Evolutionary conservation across 2,329 filamentous ascomycete species (phyloP), one percentile per base, ranked within the genome.

Genomic region (Sclerotinia trifoliorum): DNA sequence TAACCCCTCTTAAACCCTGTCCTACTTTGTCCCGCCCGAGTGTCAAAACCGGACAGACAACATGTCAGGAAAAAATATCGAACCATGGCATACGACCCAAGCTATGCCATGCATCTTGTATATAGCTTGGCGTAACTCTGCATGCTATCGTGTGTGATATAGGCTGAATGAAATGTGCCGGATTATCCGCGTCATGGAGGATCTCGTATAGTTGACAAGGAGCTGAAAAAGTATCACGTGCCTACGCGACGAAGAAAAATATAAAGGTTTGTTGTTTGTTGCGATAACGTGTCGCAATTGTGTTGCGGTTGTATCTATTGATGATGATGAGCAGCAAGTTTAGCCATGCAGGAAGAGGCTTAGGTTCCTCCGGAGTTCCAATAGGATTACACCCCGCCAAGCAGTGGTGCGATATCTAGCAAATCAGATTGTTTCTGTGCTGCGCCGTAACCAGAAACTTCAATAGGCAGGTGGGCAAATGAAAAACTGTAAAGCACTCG

Each of bases 131-230:
- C 58, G 29, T 61, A 35, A 49, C 26, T 8, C 3, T 49, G 58
- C 44, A 49, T 24, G 5, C n/a, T 2, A 7, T 21, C 24, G n/a
- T 24, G 13, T 26, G 35, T 57, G 35, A 48, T 49, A 35, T 19
- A 35, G 26, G 21, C 58, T 61, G 26, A 48, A n/a, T n/a, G 13
- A 35, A 35, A 32, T n/a, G 44, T 61, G 58, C 58, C 58, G 58
- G 3, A 35, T 48, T 35, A 61, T 61, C 58, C 58, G 58, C 17
- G 6, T 61, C 32, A 13, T 24, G 13, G 6, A 48, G 32, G 42
- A 60, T 17, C 46, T 17, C 46, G 42, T 15, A 29, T 60, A 19
- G 39, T 29, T 57, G 32, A 17, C 6, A 57, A 51, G 29, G 52
- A 1, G 52, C 26, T 35, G 17, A 55, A 2, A 55, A 55, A 8